Percentiles rank a stretch among this genome's conserved stretches.
These are phyloP conservation scores for Gossypium mustelinum DNA, from an alignment of 345 rosid genomes.

Conservation along the genomic window DNA sequence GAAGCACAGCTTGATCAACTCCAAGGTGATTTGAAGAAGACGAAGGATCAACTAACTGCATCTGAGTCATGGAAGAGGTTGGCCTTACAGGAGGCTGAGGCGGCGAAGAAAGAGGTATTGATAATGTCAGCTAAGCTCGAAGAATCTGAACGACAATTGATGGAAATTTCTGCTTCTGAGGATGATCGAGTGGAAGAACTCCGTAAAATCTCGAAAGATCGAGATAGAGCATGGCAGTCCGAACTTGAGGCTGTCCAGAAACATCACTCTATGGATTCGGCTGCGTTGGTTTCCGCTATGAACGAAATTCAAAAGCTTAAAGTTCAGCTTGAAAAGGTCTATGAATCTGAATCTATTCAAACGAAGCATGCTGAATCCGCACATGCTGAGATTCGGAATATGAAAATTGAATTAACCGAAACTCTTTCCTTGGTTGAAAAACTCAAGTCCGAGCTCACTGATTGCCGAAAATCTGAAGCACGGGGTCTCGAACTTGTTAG, in stretches of 20 bases:
- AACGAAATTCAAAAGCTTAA: slow-evolving; percentile 89
- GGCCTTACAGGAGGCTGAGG: slow-evolving; percentile 76
- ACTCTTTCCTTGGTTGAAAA: slow-evolving; percentile 63
- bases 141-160: slow-evolving; percentile 63
- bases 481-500: slow-evolving; percentile 53
- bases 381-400: slow-evolving; percentile 46
- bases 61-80: slow-evolving; percentile 68
- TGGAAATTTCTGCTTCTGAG: slow-evolving; percentile 76
- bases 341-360: slow-evolving; percentile 61
- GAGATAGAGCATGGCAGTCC: slow-evolving; percentile 93
- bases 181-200: slow-evolving; percentile 79
- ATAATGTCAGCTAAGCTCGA: slow-evolving; percentile 50
- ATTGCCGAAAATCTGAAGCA: slow-evolving; percentile 73
- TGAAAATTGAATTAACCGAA: slow-evolving; percentile 70
- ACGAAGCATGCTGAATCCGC: slow-evolving; percentile 57
- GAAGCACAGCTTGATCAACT: slow-evolving; percentile 69
- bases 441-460: slow-evolving; percentile 49
- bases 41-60: slow-evolving; percentile 63
- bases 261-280: slow-evolving; percentile 77
- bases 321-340: slow-evolving; percentile 55
- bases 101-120: slow-evolving; percentile 49
- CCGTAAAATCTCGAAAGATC: slow-evolving; percentile 74
- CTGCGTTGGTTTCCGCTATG: slow-evolving; percentile 79
- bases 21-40: slow-evolving; percentile 75
- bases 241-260: slow-evolving; percentile 95